Evolutionary conservation across 108 stramenopile species (phyloP).

Genomic region (Skeletonema marinoi): DNA sequence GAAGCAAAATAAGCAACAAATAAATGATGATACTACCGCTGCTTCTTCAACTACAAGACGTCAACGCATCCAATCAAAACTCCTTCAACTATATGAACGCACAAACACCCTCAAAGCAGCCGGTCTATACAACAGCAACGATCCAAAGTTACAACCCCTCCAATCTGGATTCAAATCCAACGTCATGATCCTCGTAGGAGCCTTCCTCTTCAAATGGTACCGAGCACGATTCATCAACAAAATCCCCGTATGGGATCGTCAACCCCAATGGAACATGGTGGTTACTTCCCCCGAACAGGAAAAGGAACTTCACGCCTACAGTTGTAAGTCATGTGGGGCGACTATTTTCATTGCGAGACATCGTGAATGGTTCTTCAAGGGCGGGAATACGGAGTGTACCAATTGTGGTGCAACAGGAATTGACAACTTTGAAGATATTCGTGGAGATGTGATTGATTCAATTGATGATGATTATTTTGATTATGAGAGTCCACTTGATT

Average conservation of each 20-base stretch:
- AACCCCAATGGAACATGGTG: constrained; percentile 90
- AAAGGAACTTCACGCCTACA: constrained; percentile 79
- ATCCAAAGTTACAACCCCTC: constrained; percentile 21
- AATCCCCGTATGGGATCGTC: constrained; percentile 88
- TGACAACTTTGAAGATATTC: constrained; percentile 83
- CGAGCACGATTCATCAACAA: constrained; percentile 83
- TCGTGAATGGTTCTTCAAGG: constrained; percentile 87
- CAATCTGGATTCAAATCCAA: constrained; percentile 49
- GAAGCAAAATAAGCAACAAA: not conserved
- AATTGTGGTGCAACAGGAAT: constrained; percentile 81
- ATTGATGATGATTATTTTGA: constrained; percentile 86
- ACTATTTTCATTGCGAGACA: constrained; percentile 85
- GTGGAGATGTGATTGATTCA: constrained; percentile 73
- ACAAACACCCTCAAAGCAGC: constrained; percentile 50
- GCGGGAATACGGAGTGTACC: constrained; percentile 77
- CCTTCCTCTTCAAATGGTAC: constrained; percentile 84
- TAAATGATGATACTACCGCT: not conserved
- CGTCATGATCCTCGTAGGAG: constrained; percentile 51
- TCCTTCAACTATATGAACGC: constrained; percentile 21
- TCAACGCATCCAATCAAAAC: constrained; percentile 16
- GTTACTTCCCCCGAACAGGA: constrained; percentile 88
- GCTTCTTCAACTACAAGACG: not conserved
- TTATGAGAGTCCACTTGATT: constrained; percentile 84
- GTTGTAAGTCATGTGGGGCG: constrained; percentile 80
- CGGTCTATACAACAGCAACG: constrained; percentile 20